These are phyloP conservation scores for Pseudonitzschia pungens DNA, from an alignment of 108 stramenopile species.

Conservation along the genomic window DNA sequence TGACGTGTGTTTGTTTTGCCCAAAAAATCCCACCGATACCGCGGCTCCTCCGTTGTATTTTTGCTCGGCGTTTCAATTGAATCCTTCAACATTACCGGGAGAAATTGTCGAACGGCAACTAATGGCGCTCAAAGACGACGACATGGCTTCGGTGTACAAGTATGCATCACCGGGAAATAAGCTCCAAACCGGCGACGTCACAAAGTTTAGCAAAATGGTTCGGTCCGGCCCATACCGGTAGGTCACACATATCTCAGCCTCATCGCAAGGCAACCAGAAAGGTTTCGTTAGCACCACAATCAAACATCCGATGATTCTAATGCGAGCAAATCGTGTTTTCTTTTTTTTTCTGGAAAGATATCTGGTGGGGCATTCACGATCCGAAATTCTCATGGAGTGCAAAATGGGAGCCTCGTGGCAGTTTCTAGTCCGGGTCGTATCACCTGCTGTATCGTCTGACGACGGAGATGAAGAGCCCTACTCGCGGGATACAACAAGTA, in stretches of 20 bases:
- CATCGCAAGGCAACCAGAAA: no score
- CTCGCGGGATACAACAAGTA: neutral
- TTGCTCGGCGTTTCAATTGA: neutral
- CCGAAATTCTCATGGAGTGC: slow-evolving; percentile 13
- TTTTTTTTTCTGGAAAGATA: neutral
- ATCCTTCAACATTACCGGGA: slow-evolving; percentile 10
- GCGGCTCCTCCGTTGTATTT: no score
- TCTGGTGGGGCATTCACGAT: slow-evolving; percentile 5
- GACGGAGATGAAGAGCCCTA: neutral
- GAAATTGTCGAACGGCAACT: slow-evolving; percentile 18
- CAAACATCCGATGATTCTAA: neutral
- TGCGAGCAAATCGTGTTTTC: no score
- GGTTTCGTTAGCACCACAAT: neutral
- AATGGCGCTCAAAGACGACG: slow-evolving; percentile 5
- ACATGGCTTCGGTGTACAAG: slow-evolving; percentile 15
- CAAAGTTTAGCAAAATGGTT: slow-evolving; percentile 12
- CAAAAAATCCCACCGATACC: no score
- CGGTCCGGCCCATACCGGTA: slow-evolving; percentile 16
- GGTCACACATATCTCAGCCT: no score
- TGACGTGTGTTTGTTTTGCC: no score
- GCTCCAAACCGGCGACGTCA: slow-evolving; percentile 9
- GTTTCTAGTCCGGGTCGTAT: slow-evolving; percentile 13
- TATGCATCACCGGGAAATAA: slow-evolving; percentile 23
- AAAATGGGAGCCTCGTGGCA: slow-evolving; percentile 15
- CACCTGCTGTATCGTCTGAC: neutral